Base-by-base conservation (phyloP, 2,329 filamentous ascomycete species). In the Claviceps spartinae region DNA sequence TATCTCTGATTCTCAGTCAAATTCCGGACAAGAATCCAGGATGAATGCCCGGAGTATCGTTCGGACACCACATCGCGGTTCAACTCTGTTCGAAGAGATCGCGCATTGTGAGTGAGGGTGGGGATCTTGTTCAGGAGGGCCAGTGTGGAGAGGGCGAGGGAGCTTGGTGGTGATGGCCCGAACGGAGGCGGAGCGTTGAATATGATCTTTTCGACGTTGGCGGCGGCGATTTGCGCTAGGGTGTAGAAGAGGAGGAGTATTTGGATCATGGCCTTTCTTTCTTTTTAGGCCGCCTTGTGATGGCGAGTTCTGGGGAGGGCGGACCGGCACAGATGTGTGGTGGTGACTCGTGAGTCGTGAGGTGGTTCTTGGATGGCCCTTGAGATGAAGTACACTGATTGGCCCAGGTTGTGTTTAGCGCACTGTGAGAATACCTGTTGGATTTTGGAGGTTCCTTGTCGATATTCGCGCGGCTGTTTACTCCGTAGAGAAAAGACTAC, bases 151-250 rank as follows among this genome's bases (percentile, higher is more conserved):
- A 57, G 54, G 16, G 60, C 56, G 9, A 13, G 16, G 30, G 42
- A 24, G 14, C 58, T 54, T 18, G 83, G 78, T 46, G 86, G 67
- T 51, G 73, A 66, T 60, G 79, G 30, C 9, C 30, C 30, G 30
- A 34, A 66, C 36, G 73, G 67, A 36, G 70, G 63, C 11, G 90
- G 89, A 22, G 80, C 88, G 38, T 85, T 72, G 71, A 98, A 97
- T 62, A 97, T 88, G 59, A 79, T 75, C 70, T 98, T 98, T 66
- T 97, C 93, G 52, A 86, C 85, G 66, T 98, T 97, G 65, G 85
- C 88, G 22, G 57, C 37, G 37, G 52, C 59, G n/a, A 59, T 13
- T 13, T 54, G 42, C 5, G 59, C 47, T 18, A 53, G 49, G 18
- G 42, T 38, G 46, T 26, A 50, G 5, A 49, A 22, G n/a, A 50